Percentiles rank a stretch among this genome's conserved stretches.
Evolutionary conservation across 495 filamentous ascomycete genomes (phyloP).

Genomic region (Trichocladium uniseriatum): DNA sequence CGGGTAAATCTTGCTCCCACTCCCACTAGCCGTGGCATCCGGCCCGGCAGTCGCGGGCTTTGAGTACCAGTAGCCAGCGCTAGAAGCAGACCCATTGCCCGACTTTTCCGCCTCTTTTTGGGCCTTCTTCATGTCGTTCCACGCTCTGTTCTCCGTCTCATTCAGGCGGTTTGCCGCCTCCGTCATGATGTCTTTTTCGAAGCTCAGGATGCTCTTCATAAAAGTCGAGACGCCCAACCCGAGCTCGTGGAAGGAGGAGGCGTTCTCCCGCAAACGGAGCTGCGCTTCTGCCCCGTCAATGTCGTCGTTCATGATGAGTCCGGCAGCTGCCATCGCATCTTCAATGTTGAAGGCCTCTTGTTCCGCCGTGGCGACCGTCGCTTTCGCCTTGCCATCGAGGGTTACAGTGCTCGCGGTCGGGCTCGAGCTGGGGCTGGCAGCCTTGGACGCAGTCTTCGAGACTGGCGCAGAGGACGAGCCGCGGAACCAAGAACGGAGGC

Average conservation of each 20-base stretch:
- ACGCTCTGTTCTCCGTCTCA: constrained; percentile 72
- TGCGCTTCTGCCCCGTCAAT: constrained; percentile 74
- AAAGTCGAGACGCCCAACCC: constrained; percentile 76
- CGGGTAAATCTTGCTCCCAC: constrained; percentile 50
- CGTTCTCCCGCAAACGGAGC: constrained; percentile 56
- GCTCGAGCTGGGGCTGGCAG: constrained; percentile 13
- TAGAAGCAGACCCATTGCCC: constrained; percentile 7
- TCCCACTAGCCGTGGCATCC: constrained; percentile 7
- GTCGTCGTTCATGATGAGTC: constrained; percentile 85
- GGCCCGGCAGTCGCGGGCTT: constrained; percentile 3
- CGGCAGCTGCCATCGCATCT: constrained; percentile 38
- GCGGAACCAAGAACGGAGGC: constrained; percentile 26
- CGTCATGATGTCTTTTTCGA: constrained; percentile 90
- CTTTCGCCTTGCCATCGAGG: constrained; percentile 20
- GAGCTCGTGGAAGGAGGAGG: constrained; percentile 88
- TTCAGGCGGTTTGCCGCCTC: constrained; percentile 66
- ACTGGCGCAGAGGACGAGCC: constrained; percentile 13
- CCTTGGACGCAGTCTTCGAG: constrained; percentile 18
- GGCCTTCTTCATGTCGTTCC: constrained; percentile 66
- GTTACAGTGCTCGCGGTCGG: constrained; percentile 22
- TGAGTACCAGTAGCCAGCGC: constrained; percentile 20
- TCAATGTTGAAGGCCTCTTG: constrained; percentile 34
- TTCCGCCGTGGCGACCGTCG: constrained; percentile 16
- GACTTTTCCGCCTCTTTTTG: constrained; percentile 43
- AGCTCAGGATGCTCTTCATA: constrained; percentile 77